Percentiles rank a stretch among this genome's conserved stretches.
Conservation (phyloP, 306 rosid species). For the Leucaena leucocephala region DNA sequence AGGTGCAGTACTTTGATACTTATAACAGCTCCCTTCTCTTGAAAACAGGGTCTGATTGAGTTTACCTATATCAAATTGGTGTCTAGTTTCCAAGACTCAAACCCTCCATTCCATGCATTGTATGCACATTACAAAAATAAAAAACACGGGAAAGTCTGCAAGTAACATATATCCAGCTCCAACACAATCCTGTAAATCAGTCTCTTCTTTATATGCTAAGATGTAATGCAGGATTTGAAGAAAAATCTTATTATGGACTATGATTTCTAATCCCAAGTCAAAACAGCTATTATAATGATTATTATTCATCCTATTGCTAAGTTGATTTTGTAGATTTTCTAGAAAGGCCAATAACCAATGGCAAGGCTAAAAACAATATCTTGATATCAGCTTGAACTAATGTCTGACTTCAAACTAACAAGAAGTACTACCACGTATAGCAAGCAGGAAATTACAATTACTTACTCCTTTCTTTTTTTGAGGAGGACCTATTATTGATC, state of each 20-base stretch:
- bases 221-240: not conserved
- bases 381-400: slow-evolving; percentile 9
- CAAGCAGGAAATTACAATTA: not conserved
- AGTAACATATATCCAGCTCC: not conserved
- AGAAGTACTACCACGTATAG: not conserved
- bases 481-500: slow-evolving; percentile 76
- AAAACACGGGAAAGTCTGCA: not conserved
- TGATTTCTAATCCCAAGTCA: not conserved
- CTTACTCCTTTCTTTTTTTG: slow-evolving; percentile 88
- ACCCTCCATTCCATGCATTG: not conserved
- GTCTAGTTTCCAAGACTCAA: not conserved
- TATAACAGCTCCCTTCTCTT: not conserved
- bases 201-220: not conserved
- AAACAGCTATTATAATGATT: not conserved
- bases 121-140: not conserved
- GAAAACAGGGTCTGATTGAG: not conserved
- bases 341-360: not conserved
- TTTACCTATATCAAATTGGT: not conserved
- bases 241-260: not conserved
- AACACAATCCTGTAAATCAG: not conserved
- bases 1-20: not conserved
- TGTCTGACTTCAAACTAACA: not conserved
- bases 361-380: not conserved
- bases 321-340: not conserved
- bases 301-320: not conserved